These are phyloP conservation scores for Leccinum broughii DNA, from an alignment of 768 basidiomycete species.

Conservation along the genomic window DNA sequence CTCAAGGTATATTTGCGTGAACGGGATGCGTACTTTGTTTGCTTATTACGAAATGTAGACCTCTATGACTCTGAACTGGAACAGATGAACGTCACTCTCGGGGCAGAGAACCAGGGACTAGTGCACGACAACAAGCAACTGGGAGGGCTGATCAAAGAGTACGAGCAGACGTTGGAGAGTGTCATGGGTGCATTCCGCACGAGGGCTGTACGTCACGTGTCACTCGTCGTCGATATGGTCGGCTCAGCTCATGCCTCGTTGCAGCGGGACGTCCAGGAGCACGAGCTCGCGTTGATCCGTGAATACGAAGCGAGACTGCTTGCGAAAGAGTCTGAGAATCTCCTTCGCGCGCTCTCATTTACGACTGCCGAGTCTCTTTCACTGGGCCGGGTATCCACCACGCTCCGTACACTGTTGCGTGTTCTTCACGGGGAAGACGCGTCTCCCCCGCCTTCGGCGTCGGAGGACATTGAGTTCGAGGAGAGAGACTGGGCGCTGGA, in stretches of 20 bases:
- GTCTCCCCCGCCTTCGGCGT: constrained; percentile 3
- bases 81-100: constrained; percentile 78
- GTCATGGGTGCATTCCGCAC: constrained; percentile 92
- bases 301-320: constrained; percentile 90
- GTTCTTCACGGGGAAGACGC: constrained; percentile 66
- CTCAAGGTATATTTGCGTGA: constrained; percentile 55
- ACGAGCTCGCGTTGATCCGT: constrained; percentile 83
- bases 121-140: constrained; percentile 97
- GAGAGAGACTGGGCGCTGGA: constrained; percentile 71
- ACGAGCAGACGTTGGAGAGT: constrained; percentile 92
- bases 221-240: background rate
- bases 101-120: constrained; percentile 79
- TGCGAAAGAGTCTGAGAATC: constrained; percentile 66
- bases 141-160: constrained; percentile 87
- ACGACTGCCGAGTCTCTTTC: constrained; percentile 67
- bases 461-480: constrained; percentile 24
- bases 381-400: constrained; percentile 66
- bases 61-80: constrained; percentile 89
- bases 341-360: constrained; percentile 55
- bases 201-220: constrained; percentile 69
- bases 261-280: constrained; percentile 91
- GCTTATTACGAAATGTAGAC: constrained; percentile 50
- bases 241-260: background rate
- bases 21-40: background rate
- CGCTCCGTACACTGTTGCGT: constrained; percentile 70